Base-by-base conservation (phyloP, 495 filamentous ascomycete species). In the Penicillium angulare region DNA sequence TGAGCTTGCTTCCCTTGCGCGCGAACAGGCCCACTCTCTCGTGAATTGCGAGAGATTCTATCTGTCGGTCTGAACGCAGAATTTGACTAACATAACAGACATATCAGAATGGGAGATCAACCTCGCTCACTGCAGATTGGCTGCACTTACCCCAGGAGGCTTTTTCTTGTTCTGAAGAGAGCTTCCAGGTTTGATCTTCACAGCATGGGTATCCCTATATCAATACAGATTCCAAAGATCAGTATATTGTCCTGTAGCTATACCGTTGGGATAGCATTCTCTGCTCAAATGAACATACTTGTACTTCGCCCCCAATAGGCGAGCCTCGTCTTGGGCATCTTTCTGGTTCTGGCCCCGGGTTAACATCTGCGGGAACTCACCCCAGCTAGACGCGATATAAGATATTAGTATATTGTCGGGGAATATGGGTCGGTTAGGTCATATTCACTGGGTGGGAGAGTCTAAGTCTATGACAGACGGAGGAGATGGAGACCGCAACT, bases 1-100 rank as follows among this genome's bases (percentile, higher is more conserved):
- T 20, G 12, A 22, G 13, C 52, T 45, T 52, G 2, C 36, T 61
- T 63, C 12, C 65, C 63, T 23, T 43, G 56, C 4, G 65, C 67
- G 41, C 66, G 69, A 18, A 73, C 60, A n/a, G 73, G 66, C 6
- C 71, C 72, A 47, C 72, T 77, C 7, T 67, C 59, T 31, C 64
- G 64, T 16, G 57, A 31, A 23, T 64, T 66, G 2, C 39, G 27
- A 3, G 68, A 65, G 38, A 77, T 57, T 20, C 48, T 57, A 41
- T 77, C 58, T 0, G 57, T 34, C 1, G 71, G 68, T 16, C 52
- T 61, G 35, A 65, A 66, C 7, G 57, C 50, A 22, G 47, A 44
- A 9, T n/a, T 47, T 8, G 52, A 38, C 58, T 56, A 21, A 16
- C 20, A 26, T 27, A 16, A 4, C 13, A 46, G 38, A 42, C 9